Evolutionary conservation across 441 rosid genomes (phyloP).

Genomic region (Euphorbia neoarborescens): DNA sequence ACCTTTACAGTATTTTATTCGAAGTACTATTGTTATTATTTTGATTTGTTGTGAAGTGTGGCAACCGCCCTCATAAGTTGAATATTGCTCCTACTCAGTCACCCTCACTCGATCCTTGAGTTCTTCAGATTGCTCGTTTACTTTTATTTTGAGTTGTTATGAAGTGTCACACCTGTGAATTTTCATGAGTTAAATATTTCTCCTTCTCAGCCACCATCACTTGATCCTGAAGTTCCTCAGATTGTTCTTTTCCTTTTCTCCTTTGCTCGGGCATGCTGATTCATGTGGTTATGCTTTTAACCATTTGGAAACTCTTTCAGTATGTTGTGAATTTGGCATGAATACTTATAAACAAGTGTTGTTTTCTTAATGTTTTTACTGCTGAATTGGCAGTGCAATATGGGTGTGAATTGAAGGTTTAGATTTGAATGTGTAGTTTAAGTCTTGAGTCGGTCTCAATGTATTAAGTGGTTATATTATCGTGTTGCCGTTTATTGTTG

Average conservation of each 20-base stretch:
- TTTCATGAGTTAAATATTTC: not conserved
- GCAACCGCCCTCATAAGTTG: not conserved
- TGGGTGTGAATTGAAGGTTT: not conserved
- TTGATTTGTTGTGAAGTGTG: not conserved
- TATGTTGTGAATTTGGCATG: not conserved
- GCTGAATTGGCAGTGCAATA: not conserved
- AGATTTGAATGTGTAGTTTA: not conserved
- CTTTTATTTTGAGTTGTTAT: not conserved
- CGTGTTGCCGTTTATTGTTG: not conserved
- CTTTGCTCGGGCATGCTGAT: not conserved
- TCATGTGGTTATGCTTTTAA: not conserved
- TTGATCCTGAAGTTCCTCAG: not conserved
- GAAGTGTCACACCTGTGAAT: not conserved
- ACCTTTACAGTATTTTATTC: not conserved
- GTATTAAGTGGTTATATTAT: not conserved
- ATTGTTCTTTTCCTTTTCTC: not conserved
- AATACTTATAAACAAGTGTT: not conserved
- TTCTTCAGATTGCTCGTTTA: too few species aligned
- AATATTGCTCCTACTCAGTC: not conserved
- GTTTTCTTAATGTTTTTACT: not conserved
- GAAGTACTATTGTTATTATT: not conserved
- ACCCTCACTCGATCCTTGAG: not conserved
- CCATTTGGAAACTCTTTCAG: not conserved
- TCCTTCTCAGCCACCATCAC: not conserved
- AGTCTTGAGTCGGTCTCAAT: not conserved